Percentiles rank a stretch among this genome's conserved stretches.
Evolutionary conservation across 345 rosid genomes (phyloP).

Genomic region (Xanthoceras sorbifolium): DNA sequence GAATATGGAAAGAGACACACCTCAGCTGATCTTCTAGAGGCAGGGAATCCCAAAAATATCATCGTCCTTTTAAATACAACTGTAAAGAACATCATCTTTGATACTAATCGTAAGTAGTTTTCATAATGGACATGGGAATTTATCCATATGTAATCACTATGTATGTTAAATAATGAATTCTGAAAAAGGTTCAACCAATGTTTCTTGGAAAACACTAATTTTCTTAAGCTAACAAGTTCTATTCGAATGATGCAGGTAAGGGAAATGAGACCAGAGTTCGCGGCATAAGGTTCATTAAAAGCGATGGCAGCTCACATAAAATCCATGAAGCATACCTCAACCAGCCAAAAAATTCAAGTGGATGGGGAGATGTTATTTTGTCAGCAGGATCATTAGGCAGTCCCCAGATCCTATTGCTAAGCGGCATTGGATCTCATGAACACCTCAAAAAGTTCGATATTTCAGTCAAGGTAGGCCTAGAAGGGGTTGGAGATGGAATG

Average conservation of each 20-base stretch:
- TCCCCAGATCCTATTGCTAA: constrained; percentile 67
- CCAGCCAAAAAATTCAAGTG: constrained; percentile 29
- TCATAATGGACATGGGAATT: background rate
- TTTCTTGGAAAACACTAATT: too few species aligned
- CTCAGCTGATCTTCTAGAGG: constrained; percentile 68
- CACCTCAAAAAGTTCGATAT: constrained; percentile 52
- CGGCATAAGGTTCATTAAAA: constrained; percentile 61
- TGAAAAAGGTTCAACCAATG: background rate
- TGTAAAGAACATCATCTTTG: constrained; percentile 52
- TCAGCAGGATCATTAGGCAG: constrained; percentile 79
- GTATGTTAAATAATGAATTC: background rate
- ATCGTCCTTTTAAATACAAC: constrained; percentile 63
- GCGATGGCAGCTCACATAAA: constrained; percentile 45
- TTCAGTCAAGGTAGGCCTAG: constrained; percentile 38
- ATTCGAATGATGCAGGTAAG: constrained; percentile 31
- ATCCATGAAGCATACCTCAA: constrained; percentile 56
- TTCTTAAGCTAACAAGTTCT: constrained; percentile 9
- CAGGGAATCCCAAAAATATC: constrained; percentile 48
- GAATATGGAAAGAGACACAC: constrained; percentile 56
- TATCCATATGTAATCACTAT: background rate
- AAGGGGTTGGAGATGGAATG: constrained; percentile 55
- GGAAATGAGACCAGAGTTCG: constrained; percentile 38
- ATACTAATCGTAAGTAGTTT: constrained; percentile 31
- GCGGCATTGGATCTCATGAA: constrained; percentile 63
- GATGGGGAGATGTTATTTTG: constrained; percentile 61